phyloP scores from a whole-genome alignment of 2,329 filamentous ascomycete genomes.

The Ophiostoma piceae region DNA sequence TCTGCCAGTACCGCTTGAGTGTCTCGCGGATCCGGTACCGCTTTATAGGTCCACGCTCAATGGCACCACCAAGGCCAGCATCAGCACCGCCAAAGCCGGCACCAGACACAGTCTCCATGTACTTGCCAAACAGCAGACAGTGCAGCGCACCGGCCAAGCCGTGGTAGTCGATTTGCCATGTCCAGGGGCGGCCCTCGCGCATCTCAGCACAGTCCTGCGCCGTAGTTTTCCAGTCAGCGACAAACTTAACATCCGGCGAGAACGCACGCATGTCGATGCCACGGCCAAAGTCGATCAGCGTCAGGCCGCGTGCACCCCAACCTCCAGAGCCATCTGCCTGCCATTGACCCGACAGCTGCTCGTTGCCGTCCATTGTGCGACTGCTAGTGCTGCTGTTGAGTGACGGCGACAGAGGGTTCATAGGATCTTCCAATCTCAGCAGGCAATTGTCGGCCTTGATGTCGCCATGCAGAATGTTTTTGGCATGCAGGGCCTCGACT shows the following conservation, averaged over 20 bases:
- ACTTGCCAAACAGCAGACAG: conserved; percentile 85
- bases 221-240: conserved; percentile 90
- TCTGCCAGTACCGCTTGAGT: conserved; percentile 95
- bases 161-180: conserved; percentile 95
- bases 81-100: conserved; percentile 41
- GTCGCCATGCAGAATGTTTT: conserved; percentile 81
- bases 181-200: conserved; percentile 90
- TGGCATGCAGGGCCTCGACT: conserved; percentile 76
- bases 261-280: conserved; percentile 92
- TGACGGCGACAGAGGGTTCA: conserved; percentile 28
- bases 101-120: conserved; percentile 71
- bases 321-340: conserved; percentile 66
- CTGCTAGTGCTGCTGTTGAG: conserved; percentile 31
- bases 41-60: conserved; percentile 49
- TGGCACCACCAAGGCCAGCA: conserved; percentile 20
- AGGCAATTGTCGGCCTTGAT: conserved; percentile 95
- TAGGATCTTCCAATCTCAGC: conserved; percentile 69
- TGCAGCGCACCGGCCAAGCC: conserved; percentile 86
- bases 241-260: conserved; percentile 69
- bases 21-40: conserved; percentile 75
- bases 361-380: conserved; percentile 25
- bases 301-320: conserved; percentile 75
- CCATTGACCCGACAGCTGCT: conserved; percentile 58
- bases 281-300: conserved; percentile 90
- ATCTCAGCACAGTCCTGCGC: conserved; percentile 92